Base-by-base conservation (phyloP, 345 rosid species). In the Geranium rotundifolium region DNA sequence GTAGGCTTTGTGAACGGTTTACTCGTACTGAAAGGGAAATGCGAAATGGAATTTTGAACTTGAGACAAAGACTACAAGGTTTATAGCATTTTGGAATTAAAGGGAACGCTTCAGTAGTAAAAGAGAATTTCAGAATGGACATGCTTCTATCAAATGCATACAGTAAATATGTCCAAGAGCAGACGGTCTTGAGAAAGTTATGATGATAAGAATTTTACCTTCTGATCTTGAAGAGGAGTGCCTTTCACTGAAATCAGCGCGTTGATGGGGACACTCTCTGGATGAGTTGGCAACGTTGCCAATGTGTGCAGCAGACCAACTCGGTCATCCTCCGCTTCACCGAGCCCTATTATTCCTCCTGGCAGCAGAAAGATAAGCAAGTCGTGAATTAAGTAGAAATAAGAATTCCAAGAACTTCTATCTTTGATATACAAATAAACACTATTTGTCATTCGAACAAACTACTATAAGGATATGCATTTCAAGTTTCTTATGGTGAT, bases 261-360 rank as follows among this genome's bases (percentile, higher is more conserved):
- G 58, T 93, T 93, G 37, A 93, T 86, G 29, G 97, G 99, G 75
- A 93, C 99, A 72, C 99, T 93, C 84, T 93, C 99, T 59, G 99
- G 99, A 72, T 93, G 99, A 46, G 84, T 61, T 54, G 97, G 96
- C 46, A 93, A 87, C 60, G 99, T 93, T n/a, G 97, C 96, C 65
- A 93, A 65, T 27, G 97, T 90, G 63, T 90, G 92, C 79, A 93
- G 66, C 59, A 93, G 78, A 60, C 99, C 99, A 65, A 90, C 84
- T 59, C 97, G 83, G 80, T 93, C 97, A 64, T 93, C 95, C 58
- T 80, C 97, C 19, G 96, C 96, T 81, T 93, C 99, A 67, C 99
- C 99, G 23, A 93, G 95, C 65, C 99, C 99, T 56, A 93, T 90
- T 49, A 93, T 93, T 74, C 99, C 99, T 58, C 99, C 99, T 93